These are phyloP conservation scores for Blastobotrys terrestris DNA, from an alignment of 805 yeast genomes.

Conservation along the genomic window DNA sequence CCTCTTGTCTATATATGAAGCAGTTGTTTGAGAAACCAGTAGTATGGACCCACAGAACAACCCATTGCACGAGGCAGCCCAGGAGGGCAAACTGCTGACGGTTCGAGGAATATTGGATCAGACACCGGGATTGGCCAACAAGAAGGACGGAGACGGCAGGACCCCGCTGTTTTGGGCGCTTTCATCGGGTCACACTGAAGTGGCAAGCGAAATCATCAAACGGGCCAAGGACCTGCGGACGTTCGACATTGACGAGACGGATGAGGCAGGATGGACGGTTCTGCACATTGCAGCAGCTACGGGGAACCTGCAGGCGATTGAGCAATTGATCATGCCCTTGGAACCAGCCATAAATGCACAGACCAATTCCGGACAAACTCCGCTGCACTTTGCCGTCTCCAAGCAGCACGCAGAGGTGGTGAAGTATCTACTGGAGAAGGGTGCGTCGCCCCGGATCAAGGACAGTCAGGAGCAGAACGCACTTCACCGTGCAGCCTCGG, in stretches of 20 bases:
- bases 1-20: no score
- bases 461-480: slow-evolving; percentile 65
- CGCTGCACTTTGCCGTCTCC: slow-evolving; percentile 70
- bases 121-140: slow-evolving; percentile 42
- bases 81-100: slow-evolving; percentile 48
- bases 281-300: slow-evolving; percentile 75
- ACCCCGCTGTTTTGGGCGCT: slow-evolving; percentile 89
- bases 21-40: no score
- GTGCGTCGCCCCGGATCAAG: slow-evolving; percentile 57
- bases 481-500: slow-evolving; percentile 76
- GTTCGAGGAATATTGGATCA: slow-evolving; percentile 47
- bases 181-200: slow-evolving; percentile 49
- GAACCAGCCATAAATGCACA: slow-evolving; percentile 55
- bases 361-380: slow-evolving; percentile 66
- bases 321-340: slow-evolving; percentile 40
- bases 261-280: slow-evolving; percentile 84
- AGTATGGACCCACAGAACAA: neutral
- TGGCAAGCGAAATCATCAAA: slow-evolving; percentile 42
- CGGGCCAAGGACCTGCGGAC: slow-evolving; percentile 27
- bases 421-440: slow-evolving; percentile 46
- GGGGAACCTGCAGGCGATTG: slow-evolving; percentile 53
- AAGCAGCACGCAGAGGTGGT: slow-evolving; percentile 56
- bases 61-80: slow-evolving; percentile 45
- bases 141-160: slow-evolving; percentile 66
- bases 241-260: slow-evolving; percentile 64